These are phyloP conservation scores for Raffaelea albimanens DNA, from an alignment of 2,329 filamentous ascomycete species.

Conservation along the genomic window DNA sequence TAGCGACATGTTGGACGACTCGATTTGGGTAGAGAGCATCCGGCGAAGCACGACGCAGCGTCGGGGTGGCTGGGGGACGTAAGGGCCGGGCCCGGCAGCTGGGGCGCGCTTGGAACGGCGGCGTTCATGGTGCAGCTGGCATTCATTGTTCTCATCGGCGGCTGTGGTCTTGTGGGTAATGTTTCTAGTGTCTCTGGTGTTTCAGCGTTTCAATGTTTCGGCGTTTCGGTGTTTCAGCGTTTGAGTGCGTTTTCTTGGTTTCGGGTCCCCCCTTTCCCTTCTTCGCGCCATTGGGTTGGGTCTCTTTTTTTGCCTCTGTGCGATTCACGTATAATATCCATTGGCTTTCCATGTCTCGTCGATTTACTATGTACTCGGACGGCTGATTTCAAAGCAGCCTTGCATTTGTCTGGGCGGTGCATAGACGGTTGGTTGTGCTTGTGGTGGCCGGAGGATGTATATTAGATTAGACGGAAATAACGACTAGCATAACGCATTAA, in stretches of 20 bases:
- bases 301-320: too few species aligned
- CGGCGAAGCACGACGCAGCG: constrained; percentile 71
- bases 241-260: neutral
- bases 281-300: neutral
- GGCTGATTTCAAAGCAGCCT: too few species aligned
- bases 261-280: neutral
- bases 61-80: constrained; percentile 19
- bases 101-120: too few species aligned
- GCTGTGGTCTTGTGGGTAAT: neutral
- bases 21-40: constrained; percentile 89
- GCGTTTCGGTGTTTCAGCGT: neutral
- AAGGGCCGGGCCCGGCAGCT: neutral
- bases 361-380: too few species aligned
- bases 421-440: too few species aligned
- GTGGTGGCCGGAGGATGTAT: too few species aligned
- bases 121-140: too few species aligned
- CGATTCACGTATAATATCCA: too few species aligned
- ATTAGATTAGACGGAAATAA: too few species aligned
- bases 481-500: too few species aligned
- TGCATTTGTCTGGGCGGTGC: too few species aligned
- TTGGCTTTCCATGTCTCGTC: too few species aligned
- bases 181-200: neutral
- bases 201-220: neutral
- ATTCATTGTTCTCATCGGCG: neutral
- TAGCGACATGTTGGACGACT: constrained; percentile 77